A percentile compares a stretch with the other conserved stretches of the same genome.
phyloP scores from a whole-genome alignment of 306 rosid species.

The Cicer bijugum region DNA sequence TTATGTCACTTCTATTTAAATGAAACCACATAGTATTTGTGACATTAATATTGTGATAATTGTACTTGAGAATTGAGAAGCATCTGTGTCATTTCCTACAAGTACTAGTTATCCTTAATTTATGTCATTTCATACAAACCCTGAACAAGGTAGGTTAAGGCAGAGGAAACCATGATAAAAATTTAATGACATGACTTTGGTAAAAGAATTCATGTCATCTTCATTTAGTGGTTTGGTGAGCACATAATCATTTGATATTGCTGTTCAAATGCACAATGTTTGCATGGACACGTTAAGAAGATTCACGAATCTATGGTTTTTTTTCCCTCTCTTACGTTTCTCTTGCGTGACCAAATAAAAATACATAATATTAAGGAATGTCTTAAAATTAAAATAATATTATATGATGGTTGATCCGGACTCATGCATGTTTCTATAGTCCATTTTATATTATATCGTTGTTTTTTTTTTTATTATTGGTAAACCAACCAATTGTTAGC shows the following conservation, averaged over 20 bases:
- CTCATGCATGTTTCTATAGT: too few relatives aligned
- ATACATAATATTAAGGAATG: not conserved
- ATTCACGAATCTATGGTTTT: conserved; percentile 40
- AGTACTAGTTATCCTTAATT: not conserved
- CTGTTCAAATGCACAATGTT: conserved; percentile 48
- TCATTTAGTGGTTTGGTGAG: conserved; percentile 55
- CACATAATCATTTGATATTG: conserved; percentile 55
- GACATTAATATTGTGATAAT: not conserved
- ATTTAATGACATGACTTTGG: conserved; percentile 43
- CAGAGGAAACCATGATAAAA: not conserved
- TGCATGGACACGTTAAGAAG: conserved; percentile 43
- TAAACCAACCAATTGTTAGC: not conserved
- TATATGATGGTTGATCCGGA: too few relatives aligned
- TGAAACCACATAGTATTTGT: not conserved
- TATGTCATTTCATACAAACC: conserved; percentile 25
- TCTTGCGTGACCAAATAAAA: not conserved
- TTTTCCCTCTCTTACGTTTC: not conserved
- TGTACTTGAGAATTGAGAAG: conserved; percentile 6
- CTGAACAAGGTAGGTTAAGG: conserved; percentile 41
- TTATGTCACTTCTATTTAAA: not conserved
- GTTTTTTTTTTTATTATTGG: too few relatives aligned
- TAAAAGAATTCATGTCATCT: conserved; percentile 49
- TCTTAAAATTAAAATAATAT: too few relatives aligned
- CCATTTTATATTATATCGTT: too few relatives aligned
- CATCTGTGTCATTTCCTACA: not conserved